A percentile compares a stretch with the other conserved stretches of the same genome.
Conservation (phyloP, 495 filamentous ascomycete genomes). For the Talaromyces adpressus region DNA sequence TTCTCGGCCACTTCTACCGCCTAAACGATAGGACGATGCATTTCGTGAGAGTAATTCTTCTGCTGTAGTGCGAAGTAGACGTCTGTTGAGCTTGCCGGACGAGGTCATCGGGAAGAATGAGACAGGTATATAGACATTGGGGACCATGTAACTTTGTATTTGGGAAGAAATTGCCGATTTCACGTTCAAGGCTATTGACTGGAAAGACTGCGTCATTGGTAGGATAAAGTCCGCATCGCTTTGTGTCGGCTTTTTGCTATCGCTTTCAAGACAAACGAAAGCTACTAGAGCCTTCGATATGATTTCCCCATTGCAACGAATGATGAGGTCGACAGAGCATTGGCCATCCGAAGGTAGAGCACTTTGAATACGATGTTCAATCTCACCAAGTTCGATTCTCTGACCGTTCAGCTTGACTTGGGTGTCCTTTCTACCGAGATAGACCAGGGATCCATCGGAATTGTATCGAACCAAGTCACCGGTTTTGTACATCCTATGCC, state of each 20-base stretch:
- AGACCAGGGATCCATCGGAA: constrained; percentile 37
- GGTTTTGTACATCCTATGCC: constrained; percentile 31
- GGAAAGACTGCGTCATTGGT: constrained; percentile 11
- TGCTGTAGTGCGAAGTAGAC: constrained; percentile 10
- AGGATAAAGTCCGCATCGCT: constrained; percentile 10
- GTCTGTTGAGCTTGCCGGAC: constrained; percentile 43
- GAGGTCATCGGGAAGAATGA: constrained; percentile 42
- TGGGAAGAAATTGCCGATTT: constrained; percentile 16
- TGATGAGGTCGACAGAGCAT: constrained; percentile 20
- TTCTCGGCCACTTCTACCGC: constrained; percentile 1
- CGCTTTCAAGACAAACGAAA: constrained; percentile 21
- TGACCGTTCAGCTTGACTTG: constrained; percentile 39
- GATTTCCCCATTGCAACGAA: constrained; percentile 5
- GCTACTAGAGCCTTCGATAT: constrained; percentile 17
- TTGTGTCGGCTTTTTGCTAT: background rate
- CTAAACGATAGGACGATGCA: constrained; percentile 11
- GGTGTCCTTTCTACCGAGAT: constrained; percentile 38
- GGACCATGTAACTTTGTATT: constrained; percentile 47
- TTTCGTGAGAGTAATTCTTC: constrained; percentile 11
- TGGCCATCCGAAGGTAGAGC: constrained; percentile 14
- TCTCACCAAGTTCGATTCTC: constrained; percentile 38
- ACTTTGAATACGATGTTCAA: constrained; percentile 29
- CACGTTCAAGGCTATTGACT: constrained; percentile 10
- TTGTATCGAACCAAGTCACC: constrained; percentile 50
- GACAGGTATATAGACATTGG: constrained; percentile 51